Evolutionary conservation across 352 stramenopile genomes (phyloP).

Genomic region (Globisporangium echinulatum): DNA sequence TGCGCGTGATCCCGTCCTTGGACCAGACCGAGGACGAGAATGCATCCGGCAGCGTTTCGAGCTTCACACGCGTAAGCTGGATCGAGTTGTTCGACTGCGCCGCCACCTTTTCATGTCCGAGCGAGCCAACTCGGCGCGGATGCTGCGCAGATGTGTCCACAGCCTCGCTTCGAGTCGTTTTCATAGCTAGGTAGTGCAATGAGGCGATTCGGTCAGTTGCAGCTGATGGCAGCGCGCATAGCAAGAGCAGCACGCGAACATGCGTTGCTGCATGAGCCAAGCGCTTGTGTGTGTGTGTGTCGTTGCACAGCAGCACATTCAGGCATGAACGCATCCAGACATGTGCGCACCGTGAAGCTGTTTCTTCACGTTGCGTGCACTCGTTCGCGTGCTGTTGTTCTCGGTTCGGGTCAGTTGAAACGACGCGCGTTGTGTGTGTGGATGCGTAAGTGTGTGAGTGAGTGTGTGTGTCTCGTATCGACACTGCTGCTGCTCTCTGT

Average conservation of each 20-base stretch:
- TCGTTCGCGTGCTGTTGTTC: neutral
- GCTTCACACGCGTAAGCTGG: slow-evolving; percentile 47
- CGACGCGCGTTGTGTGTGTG: neutral
- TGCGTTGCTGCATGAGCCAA: too few species aligned
- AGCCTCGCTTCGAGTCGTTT: slow-evolving; percentile 26
- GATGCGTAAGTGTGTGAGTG: neutral
- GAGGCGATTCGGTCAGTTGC: too few species aligned
- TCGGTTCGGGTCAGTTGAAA: slow-evolving; percentile 3
- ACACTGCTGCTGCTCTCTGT: neutral
- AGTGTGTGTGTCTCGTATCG: too few species aligned
- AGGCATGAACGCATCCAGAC: too few species aligned
- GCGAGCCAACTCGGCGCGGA: slow-evolving; percentile 9
- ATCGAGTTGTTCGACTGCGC: slow-evolving; percentile 35
- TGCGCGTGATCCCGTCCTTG: slow-evolving; percentile 43
- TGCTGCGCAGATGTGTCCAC: neutral
- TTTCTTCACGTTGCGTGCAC: too few species aligned
- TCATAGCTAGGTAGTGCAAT: slow-evolving; percentile 20
- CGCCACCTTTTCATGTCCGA: slow-evolving; percentile 26
- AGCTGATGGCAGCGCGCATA: neutral
- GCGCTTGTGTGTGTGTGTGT: neutral
- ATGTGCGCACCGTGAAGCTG: too few species aligned
- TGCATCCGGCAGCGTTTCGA: slow-evolving; percentile 31
- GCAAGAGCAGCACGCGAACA: neutral
- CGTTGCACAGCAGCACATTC: neutral
- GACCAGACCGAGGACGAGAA: slow-evolving; percentile 48